Base-by-base conservation (phyloP, 2,329 filamentous ascomycete genomes). In the Akanthomyces muscarius region DNA sequence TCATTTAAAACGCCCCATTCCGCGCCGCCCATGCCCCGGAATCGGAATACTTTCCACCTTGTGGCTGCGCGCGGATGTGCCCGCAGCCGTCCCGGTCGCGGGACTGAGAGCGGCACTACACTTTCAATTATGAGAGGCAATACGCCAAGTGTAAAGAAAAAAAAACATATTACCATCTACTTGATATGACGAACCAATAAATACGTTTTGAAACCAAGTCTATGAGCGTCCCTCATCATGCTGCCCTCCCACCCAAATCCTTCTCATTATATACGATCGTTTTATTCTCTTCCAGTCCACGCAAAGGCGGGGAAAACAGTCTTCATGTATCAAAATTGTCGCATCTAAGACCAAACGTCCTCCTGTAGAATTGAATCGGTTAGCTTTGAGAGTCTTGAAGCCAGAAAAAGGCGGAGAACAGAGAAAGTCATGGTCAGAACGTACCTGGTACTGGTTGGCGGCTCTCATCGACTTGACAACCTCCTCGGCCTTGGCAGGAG, bases 401-500 rank as follows among this genome's bases (percentile, higher is more conserved):
- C 16, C 28, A 11, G 14, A 4, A 48, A 5, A 13, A 23, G 2
- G 10, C 45, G n/a, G 7, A 4, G 6, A 45, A 6, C 7, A 8
- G 21, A 7, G 7, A 36, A 36, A 36, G 33, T 36, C 33, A 36
- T 36, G 7, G 33, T 36, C 33, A 36, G 50, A 59, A 77, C 80
- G 65, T 85, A 88, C 95, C 84, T 99, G 96, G 82, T 99, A 99
- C 77, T 95, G 91, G 77, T 96, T 97, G 68, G 89, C 88, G 68
- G 90, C 89, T 72, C 95, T 89, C 94, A 99, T 97, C 70, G 89
- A 89, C 86, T 98, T 99, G 65, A 99, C 92, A 71, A 97, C 88
- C 73, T 98, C 94, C 78, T 99, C 95, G 16, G 87, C 95, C 83
- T 97, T 97, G 67, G 89, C 82, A 71, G 94, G 89, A 1, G 91